phyloP scores from a whole-genome alignment of 176 grass and related monocot genomes.

The Guadua angustifolia region DNA sequence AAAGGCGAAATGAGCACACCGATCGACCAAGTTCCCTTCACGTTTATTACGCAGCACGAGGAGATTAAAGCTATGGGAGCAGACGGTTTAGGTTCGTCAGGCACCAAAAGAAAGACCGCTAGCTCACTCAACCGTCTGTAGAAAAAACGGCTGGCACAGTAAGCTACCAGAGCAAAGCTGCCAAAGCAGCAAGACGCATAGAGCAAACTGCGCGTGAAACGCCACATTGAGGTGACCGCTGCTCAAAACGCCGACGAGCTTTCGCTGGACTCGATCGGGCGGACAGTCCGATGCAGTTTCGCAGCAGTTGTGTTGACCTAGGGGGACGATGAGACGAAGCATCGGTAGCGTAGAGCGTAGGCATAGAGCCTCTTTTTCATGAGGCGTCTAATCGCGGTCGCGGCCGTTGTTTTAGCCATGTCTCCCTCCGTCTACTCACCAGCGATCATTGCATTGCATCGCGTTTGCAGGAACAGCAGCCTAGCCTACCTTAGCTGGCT shows the following conservation, averaged over 20 bases:
- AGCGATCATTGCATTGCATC: background rate
- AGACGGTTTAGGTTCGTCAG: background rate
- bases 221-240: background rate
- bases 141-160: background rate
- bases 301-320: background rate
- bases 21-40: background rate
- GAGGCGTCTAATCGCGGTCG: slow-evolving; percentile 1
- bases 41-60: background rate
- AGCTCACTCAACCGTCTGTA: no score
- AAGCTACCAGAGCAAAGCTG: background rate
- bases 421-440: background rate
- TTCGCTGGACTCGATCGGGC: background rate
- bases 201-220: background rate
- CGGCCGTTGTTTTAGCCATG: background rate
- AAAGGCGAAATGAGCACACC: background rate
- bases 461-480: background rate
- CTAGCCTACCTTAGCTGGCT: background rate
- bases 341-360: background rate
- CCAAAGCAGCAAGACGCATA: background rate
- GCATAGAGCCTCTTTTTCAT: background rate
- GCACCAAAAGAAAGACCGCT: background rate
- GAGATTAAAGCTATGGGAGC: background rate
- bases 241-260: slow-evolving; percentile 22
- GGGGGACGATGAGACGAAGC: background rate
- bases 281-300: background rate